A percentile compares a stretch with the other conserved stretches of the same genome.
phyloP scores from a whole-genome alignment of 2,329 filamentous ascomycete genomes.

The Aspergillus flavus region DNA sequence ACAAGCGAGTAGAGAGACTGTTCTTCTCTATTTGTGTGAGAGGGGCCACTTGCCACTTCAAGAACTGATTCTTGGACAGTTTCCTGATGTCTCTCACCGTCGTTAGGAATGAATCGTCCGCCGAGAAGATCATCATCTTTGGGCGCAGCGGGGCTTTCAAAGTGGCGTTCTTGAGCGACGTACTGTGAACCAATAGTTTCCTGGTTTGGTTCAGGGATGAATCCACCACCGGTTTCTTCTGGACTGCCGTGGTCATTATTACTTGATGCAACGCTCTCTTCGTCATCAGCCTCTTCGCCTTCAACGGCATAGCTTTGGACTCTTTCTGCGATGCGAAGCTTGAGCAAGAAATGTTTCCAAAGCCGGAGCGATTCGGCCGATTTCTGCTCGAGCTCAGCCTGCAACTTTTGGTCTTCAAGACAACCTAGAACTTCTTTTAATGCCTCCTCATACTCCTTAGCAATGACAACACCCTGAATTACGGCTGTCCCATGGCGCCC shows the following conservation, averaged over 20 bases:
- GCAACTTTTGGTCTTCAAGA: slow-evolving; percentile 66
- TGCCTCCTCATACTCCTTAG: slow-evolving; percentile 70
- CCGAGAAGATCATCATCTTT: slow-evolving; percentile 15
- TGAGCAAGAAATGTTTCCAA: slow-evolving; percentile 64
- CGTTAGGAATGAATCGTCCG: slow-evolving; percentile 26
- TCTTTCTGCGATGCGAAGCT: slow-evolving; percentile 70
- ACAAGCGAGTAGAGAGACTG: slow-evolving; percentile 5
- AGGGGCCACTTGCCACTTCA: not conserved
- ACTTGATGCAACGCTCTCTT: slow-evolving; percentile 40
- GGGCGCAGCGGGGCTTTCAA: not conserved
- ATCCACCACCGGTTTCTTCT: slow-evolving; percentile 39
- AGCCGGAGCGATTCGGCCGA: slow-evolving; percentile 54
- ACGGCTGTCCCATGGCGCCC: slow-evolving; percentile 85
- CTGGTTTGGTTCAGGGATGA: slow-evolving; percentile 38
- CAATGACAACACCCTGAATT: slow-evolving; percentile 75
- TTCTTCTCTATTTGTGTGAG: not conserved
- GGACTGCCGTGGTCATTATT: slow-evolving; percentile 26
- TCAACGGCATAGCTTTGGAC: slow-evolving; percentile 61
- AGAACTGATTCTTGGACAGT: not conserved
- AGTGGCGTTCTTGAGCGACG: not conserved
- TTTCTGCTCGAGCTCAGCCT: slow-evolving; percentile 61
- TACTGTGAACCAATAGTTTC: slow-evolving; percentile 9
- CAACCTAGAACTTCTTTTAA: slow-evolving; percentile 69
- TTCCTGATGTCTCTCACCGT: not conserved
- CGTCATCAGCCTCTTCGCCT: slow-evolving; percentile 38